Conservation (phyloP, 768 basidiomycete genomes). For the Tylopilus sp. region DNA sequence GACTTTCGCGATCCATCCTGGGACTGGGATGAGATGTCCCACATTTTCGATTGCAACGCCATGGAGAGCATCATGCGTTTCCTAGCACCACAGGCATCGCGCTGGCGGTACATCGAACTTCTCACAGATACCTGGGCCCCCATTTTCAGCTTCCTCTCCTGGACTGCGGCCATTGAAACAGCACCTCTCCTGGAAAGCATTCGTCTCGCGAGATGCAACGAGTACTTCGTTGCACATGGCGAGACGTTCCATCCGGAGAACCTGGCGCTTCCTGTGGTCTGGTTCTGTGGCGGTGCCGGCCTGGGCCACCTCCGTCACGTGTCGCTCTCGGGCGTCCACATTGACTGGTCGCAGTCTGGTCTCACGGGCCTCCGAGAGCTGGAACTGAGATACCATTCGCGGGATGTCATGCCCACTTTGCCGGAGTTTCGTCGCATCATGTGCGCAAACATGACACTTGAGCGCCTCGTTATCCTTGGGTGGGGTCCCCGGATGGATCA, state of each 20-base stretch:
- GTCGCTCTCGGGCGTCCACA: slow-evolving; percentile 53
- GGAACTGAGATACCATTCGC: slow-evolving; percentile 54
- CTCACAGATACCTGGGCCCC: slow-evolving; percentile 60
- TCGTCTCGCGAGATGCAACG: slow-evolving; percentile 54
- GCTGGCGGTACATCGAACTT: slow-evolving; percentile 50
- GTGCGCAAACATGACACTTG: slow-evolving; percentile 36
- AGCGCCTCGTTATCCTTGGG: slow-evolving; percentile 46
- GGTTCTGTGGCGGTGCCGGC: slow-evolving; percentile 38
- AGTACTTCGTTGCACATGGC: slow-evolving; percentile 46
- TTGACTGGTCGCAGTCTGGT: slow-evolving; percentile 46
- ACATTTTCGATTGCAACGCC: slow-evolving; percentile 38
- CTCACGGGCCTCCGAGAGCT: slow-evolving; percentile 43
- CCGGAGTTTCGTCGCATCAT: slow-evolving; percentile 45
- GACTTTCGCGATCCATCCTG: slow-evolving; percentile 59
- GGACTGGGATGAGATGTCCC: slow-evolving; percentile 48
- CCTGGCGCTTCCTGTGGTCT: slow-evolving; percentile 37
- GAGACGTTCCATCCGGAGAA: slow-evolving; percentile 42
- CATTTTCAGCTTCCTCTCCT: slow-evolving; percentile 48
- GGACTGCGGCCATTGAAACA: slow-evolving; percentile 31
- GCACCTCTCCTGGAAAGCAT: slow-evolving; percentile 40
- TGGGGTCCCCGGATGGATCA: slow-evolving; percentile 44
- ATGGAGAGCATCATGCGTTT: slow-evolving; percentile 46
- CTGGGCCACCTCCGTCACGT: slow-evolving; percentile 38
- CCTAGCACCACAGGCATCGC: slow-evolving; percentile 41
- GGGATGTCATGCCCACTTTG: slow-evolving; percentile 52